Evolutionary conservation across 139 green algal species (phyloP).

Genomic region (Chlorella sp.): DNA sequence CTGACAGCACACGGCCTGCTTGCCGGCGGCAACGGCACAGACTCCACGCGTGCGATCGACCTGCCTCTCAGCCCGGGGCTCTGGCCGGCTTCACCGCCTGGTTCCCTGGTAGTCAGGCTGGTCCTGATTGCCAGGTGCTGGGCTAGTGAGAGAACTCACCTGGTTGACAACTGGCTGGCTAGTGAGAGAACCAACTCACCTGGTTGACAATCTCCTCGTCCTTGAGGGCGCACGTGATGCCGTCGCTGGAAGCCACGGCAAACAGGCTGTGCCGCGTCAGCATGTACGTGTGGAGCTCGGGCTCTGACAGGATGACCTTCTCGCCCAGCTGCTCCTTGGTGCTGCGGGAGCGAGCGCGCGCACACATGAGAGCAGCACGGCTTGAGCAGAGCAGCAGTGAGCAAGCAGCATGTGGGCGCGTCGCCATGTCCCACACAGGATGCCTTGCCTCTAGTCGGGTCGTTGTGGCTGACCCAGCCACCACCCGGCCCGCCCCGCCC

Average conservation of each 20-base stretch:
- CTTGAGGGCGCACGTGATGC: constrained; percentile 1
- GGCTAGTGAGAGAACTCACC: too few relatives aligned
- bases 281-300: constrained; percentile 12
- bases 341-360: constrained; percentile 5
- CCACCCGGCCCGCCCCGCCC: not conserved
- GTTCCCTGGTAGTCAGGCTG: not conserved
- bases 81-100: not conserved
- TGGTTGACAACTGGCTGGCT: too few relatives aligned
- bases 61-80: not conserved
- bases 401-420: not conserved
- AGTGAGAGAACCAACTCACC: too few relatives aligned
- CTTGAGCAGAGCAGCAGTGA: not conserved
- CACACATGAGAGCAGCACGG: not conserved
- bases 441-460: not conserved
- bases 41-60: too few relatives aligned
- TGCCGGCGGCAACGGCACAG: too few relatives aligned
- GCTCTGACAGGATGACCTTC: constrained; percentile 9
- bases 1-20: too few relatives aligned
- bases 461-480: not conserved
- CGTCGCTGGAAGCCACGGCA: constrained; percentile 12
- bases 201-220: constrained; percentile 8
- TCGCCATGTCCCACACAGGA: not conserved
- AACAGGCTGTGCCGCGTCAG: constrained; percentile 11
- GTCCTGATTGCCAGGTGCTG: too few relatives aligned
- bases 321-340: constrained; percentile 5